Evolutionary conservation across 2,329 filamentous ascomycete genomes (phyloP).

Genomic region (Alternaria sp.): DNA sequence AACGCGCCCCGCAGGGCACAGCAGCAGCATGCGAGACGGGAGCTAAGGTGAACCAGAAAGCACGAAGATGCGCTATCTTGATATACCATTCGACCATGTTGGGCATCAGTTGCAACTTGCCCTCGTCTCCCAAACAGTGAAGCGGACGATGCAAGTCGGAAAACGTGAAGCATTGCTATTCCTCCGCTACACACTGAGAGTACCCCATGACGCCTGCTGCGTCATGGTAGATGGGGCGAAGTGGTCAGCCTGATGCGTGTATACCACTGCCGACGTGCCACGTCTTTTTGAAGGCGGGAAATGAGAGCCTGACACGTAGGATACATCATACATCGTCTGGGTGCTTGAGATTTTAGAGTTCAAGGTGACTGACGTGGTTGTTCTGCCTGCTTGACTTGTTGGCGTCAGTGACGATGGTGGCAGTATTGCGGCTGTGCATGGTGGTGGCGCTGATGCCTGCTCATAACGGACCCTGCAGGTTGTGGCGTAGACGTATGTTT

Average conservation of each 20-base stretch:
- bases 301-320: background rate
- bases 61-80: background rate
- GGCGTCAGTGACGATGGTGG: background rate
- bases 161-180: background rate
- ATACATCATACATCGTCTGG: background rate
- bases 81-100: background rate
- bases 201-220: background rate
- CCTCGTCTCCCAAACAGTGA: background rate
- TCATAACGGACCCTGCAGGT: background rate
- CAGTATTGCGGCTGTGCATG: background rate
- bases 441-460: conserved; percentile 1
- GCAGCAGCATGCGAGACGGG: background rate
- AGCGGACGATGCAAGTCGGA: background rate
- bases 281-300: background rate
- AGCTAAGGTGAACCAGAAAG: background rate
- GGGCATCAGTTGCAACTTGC: no score
- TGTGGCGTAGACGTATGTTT: background rate
- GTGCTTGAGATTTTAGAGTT: background rate
- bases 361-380: background rate
- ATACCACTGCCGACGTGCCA: background rate
- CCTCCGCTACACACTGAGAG: background rate
- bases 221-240: background rate
- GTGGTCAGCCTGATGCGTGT: background rate
- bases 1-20: background rate
- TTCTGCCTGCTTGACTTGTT: background rate